Conservation (phyloP, 495 filamentous ascomycete species). For the Xylaria castorea region DNA sequence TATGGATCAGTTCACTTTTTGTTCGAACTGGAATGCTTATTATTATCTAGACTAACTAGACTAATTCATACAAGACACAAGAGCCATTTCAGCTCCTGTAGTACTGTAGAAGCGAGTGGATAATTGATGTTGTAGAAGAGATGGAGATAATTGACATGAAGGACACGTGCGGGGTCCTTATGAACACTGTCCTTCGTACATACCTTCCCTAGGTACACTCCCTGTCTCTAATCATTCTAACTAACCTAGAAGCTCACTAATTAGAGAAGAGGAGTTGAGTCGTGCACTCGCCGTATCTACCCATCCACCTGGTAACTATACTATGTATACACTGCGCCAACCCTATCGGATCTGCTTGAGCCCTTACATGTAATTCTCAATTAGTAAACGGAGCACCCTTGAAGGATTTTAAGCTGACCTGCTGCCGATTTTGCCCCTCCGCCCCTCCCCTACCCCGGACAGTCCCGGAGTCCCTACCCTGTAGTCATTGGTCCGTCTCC, state of each 20-base stretch:
- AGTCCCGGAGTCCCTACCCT: slow-evolving; percentile 7
- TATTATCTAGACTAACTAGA: background rate
- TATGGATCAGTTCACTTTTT: no score
- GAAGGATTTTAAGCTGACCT: slow-evolving; percentile 11
- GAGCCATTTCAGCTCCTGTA: background rate
- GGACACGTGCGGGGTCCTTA: no score
- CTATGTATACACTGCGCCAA: background rate
- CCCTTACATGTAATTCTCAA: background rate
- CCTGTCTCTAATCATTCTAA: background rate
- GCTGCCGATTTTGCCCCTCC: slow-evolving; percentile 8
- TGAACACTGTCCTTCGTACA: no score
- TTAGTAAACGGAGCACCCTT: background rate
- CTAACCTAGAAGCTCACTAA: background rate
- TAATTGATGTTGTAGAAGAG: no score
- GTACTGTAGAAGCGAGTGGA: no score
- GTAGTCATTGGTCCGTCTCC: background rate
- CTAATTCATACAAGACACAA: background rate
- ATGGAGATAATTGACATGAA: no score
- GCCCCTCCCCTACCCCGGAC: background rate
- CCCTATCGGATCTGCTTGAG: background rate
- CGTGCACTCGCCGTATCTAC: background rate
- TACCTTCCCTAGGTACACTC: no score
- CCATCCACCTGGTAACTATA: background rate
- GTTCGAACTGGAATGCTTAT: no score
- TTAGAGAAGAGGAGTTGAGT: background rate